phyloP scores from a whole-genome alignment of 306 rosid genomes.

The Vachellia pachyceras region DNA sequence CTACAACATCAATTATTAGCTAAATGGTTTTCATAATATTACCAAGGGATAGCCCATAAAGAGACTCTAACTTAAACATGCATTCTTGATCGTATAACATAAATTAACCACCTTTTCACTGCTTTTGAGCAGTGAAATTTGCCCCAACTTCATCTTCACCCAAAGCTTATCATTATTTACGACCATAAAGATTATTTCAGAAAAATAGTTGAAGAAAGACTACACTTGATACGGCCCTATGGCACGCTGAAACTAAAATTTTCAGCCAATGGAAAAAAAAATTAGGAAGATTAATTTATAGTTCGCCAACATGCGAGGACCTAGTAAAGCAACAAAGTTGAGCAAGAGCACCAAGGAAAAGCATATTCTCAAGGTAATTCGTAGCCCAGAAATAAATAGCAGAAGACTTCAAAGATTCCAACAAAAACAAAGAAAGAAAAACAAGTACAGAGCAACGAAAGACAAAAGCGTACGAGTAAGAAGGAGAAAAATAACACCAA shows the following conservation, averaged over 20 bases:
- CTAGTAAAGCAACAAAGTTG: neutral
- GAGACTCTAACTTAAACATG: neutral
- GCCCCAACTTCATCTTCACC: neutral
- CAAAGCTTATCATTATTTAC: neutral
- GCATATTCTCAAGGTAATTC: no score
- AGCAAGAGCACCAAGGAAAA: neutral
- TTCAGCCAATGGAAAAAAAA: neutral
- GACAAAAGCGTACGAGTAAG: neutral
- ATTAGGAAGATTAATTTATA: neutral
- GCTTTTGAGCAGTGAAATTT: neutral
- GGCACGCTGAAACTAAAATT: neutral
- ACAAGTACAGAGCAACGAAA: neutral
- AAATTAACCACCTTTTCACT: neutral
- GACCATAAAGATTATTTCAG: neutral
- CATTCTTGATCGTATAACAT: neutral
- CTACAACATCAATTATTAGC: neutral
- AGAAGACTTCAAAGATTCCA: neutral
- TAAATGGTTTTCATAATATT: neutral
- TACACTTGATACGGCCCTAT: neutral
- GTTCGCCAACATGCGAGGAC: neutral
- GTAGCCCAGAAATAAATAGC: neutral
- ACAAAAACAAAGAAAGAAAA: neutral
- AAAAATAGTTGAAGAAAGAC: neutral
- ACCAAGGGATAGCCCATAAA: neutral
- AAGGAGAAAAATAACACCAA: no score